A percentile compares a stretch with the other conserved stretches of the same genome.
Conservation (phyloP, 495 filamentous ascomycete species). For the Penicillium manginii region DNA sequence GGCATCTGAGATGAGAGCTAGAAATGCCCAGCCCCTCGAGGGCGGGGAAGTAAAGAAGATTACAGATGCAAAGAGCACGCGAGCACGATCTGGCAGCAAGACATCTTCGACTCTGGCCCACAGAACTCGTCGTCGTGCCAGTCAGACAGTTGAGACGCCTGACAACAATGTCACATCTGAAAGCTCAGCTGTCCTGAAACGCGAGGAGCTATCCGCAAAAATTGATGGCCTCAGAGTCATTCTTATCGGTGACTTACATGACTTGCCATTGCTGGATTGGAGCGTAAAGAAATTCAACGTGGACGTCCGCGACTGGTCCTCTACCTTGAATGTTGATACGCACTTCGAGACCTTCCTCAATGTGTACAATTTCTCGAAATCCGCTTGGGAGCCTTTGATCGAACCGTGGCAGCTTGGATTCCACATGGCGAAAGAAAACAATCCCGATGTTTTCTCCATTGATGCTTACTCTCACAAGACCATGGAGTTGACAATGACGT, state of each 20-base stretch:
- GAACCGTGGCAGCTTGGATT: constrained; percentile 96
- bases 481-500: constrained; percentile 89
- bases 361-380: constrained; percentile 98
- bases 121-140: constrained; percentile 39
- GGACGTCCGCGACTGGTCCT: constrained; percentile 87
- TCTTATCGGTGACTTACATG: constrained; percentile 92
- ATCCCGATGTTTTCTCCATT: constrained; percentile 75
- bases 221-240: constrained; percentile 91
- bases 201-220: constrained; percentile 82
- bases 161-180: constrained; percentile 25
- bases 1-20: constrained; percentile 81
- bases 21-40: constrained; percentile 47
- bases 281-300: constrained; percentile 89
- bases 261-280: constrained; percentile 91
- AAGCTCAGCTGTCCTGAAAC: constrained; percentile 64
- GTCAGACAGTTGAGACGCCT: constrained; percentile 36
- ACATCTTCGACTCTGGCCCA: constrained; percentile 61
- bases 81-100: constrained; percentile 66
- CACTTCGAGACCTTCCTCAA: constrained; percentile 92
- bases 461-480: constrained; percentile 86
- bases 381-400: constrained; percentile 94
- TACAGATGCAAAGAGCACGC: constrained; percentile 61
- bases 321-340: constrained; percentile 82
- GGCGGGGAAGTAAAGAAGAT: constrained; percentile 64
- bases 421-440: constrained; percentile 78